Percentiles rank a stretch among this genome's conserved stretches.
These are phyloP conservation scores for Russula dissimulans DNA, from an alignment of 768 basidiomycete species.

Conservation along the genomic window DNA sequence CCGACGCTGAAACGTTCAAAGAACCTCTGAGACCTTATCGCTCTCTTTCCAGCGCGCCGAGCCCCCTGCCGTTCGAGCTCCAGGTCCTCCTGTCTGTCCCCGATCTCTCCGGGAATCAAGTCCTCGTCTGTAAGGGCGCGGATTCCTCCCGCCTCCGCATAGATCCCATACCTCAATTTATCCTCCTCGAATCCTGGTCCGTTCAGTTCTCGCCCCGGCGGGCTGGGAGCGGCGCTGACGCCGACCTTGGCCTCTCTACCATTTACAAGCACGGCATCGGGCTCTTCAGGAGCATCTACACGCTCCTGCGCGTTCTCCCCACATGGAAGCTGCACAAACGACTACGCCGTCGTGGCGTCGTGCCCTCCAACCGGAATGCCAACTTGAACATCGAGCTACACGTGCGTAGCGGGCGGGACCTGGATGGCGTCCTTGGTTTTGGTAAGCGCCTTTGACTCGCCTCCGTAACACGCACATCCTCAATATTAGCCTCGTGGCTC, in stretches of 20 bases:
- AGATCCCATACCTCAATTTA: constrained; percentile 56
- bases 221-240: constrained; percentile 16
- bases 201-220: constrained; percentile 35
- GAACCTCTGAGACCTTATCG: constrained; percentile 54
- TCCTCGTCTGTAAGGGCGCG: constrained; percentile 56
- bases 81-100: constrained; percentile 66
- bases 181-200: constrained; percentile 67
- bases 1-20: constrained; percentile 60
- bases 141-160: constrained; percentile 45
- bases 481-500: constrained; percentile 17
- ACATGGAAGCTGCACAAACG: constrained; percentile 66
- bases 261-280: constrained; percentile 83
- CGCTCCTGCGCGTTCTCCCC: constrained; percentile 63
- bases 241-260: constrained; percentile 57
- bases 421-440: constrained; percentile 30
- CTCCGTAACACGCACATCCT: constrained; percentile 6
- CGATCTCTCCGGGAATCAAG: constrained; percentile 59
- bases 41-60: constrained; percentile 37
- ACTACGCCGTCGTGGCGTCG: constrained; percentile 34
- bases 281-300: constrained; percentile 69
- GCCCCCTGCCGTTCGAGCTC: constrained; percentile 45
- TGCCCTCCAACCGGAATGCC: constrained; percentile 30
- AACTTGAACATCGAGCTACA: constrained; percentile 42
- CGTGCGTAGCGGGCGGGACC: constrained; percentile 26
- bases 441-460: constrained; percentile 24